A percentile compares a stretch with the other conserved stretches of the same genome.
phyloP scores from a whole-genome alignment of 208 protist genomes.

The Acanthamoeba lenticulata region DNA sequence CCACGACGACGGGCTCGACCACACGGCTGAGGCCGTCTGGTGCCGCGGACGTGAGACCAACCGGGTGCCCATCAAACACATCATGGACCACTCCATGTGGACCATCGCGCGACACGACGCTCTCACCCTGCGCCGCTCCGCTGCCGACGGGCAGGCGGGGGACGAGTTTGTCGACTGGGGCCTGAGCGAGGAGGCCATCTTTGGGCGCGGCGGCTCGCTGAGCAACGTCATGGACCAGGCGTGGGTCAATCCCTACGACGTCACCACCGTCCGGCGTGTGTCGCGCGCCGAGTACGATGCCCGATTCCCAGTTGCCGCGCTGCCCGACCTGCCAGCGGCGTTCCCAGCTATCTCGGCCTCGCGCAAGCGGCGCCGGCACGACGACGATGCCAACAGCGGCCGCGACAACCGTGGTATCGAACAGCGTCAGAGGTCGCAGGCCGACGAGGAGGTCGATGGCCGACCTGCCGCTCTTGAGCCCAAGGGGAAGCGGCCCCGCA shows the following conservation, averaged over 20 bases:
- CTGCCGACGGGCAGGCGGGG: too few species aligned
- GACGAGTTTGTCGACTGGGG: background rate
- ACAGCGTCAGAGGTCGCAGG: background rate
- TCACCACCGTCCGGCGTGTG: background rate
- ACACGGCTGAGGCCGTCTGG: constrained; percentile 26
- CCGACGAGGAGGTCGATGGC: background rate
- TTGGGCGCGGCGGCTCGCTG: background rate
- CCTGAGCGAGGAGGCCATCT: background rate
- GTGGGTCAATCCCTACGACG: background rate
- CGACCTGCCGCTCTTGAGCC: background rate
- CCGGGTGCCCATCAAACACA: background rate
- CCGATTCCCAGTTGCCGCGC: background rate
- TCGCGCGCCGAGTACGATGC: background rate
- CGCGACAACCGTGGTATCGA: too few species aligned
- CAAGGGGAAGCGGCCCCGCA: background rate
- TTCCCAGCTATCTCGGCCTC: too few species aligned
- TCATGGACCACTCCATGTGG: constrained; percentile 52
- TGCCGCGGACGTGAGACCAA: background rate
- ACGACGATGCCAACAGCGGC: background rate
- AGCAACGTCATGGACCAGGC: background rate
- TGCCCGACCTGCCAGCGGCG: background rate
- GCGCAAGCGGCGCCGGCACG: constrained; percentile 2
- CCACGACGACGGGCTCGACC: constrained; percentile 44
- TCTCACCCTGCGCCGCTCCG: background rate
- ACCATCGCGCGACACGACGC: constrained; percentile 35